Evolutionary conservation across 345 rosid genomes (phyloP), one percentile per base, ranked within the genome.

Genomic region (Citropsis articulata): DNA sequence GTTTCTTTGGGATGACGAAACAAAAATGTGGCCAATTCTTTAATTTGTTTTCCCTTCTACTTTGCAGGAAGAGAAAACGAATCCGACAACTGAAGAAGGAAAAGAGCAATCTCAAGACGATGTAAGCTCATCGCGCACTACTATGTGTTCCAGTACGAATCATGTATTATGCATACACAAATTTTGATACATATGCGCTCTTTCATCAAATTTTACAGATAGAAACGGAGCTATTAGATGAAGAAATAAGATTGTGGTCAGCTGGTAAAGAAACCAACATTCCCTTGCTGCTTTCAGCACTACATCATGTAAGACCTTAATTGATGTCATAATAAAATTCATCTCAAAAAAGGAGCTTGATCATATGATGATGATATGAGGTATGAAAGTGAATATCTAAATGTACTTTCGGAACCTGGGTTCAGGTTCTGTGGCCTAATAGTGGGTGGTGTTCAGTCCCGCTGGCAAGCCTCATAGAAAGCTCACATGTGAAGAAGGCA

Each of bases 401-500:
- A 36, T 28, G 48, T 78, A 18, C 19, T 35, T 71, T 76, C 19
- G 22, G 69, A 21, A 5, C 69, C 50, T 71, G 40, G 25, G 68
- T 73, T 62, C 90, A 95, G 98, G 87, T 95, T 79, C 83, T 95
- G 33, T 93, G 96, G 97, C 79, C 94, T 6, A 78, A 82, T 64
- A 95, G 96, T 70, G 91, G 92, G 2, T 95, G 99, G 99, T 76
- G 75, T 4, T 86, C 89, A 13, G 81, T 88, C 71, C 78, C 94
- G n/a, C 45, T 90, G 19, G 80, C 91, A 30, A 87, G 81, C 83
- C 91, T 93, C 7, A 75, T 79, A 74, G 96, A 91, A 31, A 89
- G 93, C 70, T 85, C 93, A 64, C 93, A 91, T 28, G 97, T 95
- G 68, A 93, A 91, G 85, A 95, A 89, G 84, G 98, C 96, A 75